Percentiles rank a stretch among this genome's conserved stretches.
Conservation (phyloP, 345 rosid species). For the Sisymbrium irio region DNA sequence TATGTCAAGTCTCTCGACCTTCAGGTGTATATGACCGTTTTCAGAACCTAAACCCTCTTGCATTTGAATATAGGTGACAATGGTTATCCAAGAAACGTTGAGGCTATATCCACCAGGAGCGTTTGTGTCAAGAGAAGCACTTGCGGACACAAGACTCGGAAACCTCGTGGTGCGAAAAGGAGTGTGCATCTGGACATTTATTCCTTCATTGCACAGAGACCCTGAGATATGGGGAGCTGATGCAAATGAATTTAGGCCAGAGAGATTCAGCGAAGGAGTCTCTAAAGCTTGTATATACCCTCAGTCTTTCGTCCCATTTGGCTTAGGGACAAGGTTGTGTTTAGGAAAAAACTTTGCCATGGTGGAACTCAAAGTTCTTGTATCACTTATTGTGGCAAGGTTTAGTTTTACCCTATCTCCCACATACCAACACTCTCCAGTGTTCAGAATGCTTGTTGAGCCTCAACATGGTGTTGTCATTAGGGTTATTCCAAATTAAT, state of each 20-base stretch:
- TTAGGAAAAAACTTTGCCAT: constrained; percentile 70
- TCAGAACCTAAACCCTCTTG: background rate
- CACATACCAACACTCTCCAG: constrained; percentile 61
- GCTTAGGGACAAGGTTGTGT: constrained; percentile 72
- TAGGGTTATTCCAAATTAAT: constrained; percentile 2
- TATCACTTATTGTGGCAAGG: constrained; percentile 62
- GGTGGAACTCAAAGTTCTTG: constrained; percentile 58
- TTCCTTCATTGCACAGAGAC: constrained; percentile 63
- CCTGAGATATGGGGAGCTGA: constrained; percentile 73
- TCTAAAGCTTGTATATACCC: constrained; percentile 72
- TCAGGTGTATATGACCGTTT: background rate
- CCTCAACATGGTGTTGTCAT: constrained; percentile 69
- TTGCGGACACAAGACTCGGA: constrained; percentile 56
- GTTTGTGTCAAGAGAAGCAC: constrained; percentile 65
- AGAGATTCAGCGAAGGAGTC: constrained; percentile 62
- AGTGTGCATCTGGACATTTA: constrained; percentile 51
- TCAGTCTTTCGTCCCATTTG: constrained; percentile 67
- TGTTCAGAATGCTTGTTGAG: constrained; percentile 63
- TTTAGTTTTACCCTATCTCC: constrained; percentile 64
- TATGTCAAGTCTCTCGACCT: background rate
- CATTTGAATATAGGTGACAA: constrained; percentile 42
- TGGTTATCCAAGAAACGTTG: constrained; percentile 65
- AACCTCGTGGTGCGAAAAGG: constrained; percentile 55
- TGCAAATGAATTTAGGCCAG: constrained; percentile 70
- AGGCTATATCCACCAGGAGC: constrained; percentile 70